Evolutionary conservation across 805 yeast species (phyloP), one percentile per base, ranked within the genome.

Genomic region (Barnettozyma sp.): DNA sequence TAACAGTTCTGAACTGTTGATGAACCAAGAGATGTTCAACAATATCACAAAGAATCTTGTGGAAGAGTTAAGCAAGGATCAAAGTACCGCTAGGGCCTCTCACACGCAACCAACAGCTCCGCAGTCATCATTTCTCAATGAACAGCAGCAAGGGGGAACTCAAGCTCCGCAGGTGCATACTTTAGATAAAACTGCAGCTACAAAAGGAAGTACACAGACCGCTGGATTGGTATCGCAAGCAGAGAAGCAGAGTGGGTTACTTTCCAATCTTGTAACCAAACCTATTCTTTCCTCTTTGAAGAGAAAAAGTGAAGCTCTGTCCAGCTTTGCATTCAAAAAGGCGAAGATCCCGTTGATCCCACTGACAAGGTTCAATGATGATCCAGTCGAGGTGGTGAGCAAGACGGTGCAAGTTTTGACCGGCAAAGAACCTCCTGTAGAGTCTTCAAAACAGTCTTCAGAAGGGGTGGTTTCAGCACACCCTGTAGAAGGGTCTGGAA

Each of bases 331-430:
- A 7, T 36, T 45, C 22, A 53, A 53, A 41, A 53, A 45, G 38
- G 46, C 44, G 14, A 53, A 46, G 33, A 49, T 53, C 16, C 46
- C 55, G 10, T 35, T 53, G 38, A 53, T 53, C 30, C 47, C 47
- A 21, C 22, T 41, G 23, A 43, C 22, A 22, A 29, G 30, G 19
- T 17, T 36, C 22, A 36, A 31, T 14, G 40, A 38, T 15, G 26
- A n/a, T 28, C 16, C 15, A 19, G 28, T 30, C 8, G 33, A 34
- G 12, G 7, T 18, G 4, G 30, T 22, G 7, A 31, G n/a, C n/a
- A n/a, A n/a, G n/a, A n/a, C n/a, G n/a, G n/a, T n/a, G n/a, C n/a
- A n/a, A n/a, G n/a, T n/a, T n/a, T n/a, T n/a, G n/a, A n/a, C n/a
- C n/a, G n/a, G n/a, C n/a, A n/a, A n/a, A n/a, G n/a, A n/a, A n/a